A percentile compares a stretch with the other conserved stretches of the same genome.
Evolutionary conservation across 768 basidiomycete genomes (phyloP).

Genomic region (Candolleomyces aberdarensis): DNA sequence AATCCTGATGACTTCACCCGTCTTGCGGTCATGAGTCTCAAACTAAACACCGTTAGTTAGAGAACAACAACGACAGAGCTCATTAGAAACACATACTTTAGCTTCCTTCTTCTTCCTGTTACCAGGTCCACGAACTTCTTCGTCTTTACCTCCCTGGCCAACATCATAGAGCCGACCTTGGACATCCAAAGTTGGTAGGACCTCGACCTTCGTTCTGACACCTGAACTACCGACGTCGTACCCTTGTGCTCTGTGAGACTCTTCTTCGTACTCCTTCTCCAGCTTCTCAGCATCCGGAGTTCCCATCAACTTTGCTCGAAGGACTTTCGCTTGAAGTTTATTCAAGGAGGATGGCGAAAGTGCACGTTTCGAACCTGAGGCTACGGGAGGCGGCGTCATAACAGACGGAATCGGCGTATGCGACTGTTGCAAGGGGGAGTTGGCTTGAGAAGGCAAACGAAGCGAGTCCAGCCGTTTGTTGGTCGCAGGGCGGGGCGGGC

Average conservation of each 20-base stretch:
- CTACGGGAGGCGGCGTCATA: constrained; percentile 64
- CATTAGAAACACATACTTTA: constrained; percentile 41
- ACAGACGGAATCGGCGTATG: constrained; percentile 90
- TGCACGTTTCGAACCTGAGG: constrained; percentile 30
- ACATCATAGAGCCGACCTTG: constrained; percentile 87
- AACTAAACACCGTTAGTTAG: constrained; percentile 43
- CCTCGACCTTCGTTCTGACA: constrained; percentile 65
- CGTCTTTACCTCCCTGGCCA: constrained; percentile 70
- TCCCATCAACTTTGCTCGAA: constrained; percentile 86
- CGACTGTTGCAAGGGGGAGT: constrained; percentile 56
- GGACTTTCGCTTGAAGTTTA: constrained; percentile 87
- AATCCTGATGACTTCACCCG: constrained; percentile 84
- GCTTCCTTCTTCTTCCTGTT: constrained; percentile 82
- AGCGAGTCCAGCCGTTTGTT: constrained; percentile 61
- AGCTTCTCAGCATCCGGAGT: constrained; percentile 72
- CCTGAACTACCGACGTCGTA: constrained; percentile 35
- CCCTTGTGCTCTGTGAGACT: constrained; percentile 50
- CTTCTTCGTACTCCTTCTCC: constrained; percentile 83
- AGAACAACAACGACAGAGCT: constrained; percentile 3
- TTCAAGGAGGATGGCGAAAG: constrained; percentile 82
- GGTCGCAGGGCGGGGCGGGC: constrained; percentile 29
- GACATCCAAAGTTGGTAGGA: constrained; percentile 86
- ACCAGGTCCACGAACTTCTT: constrained; percentile 43
- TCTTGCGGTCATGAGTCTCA: constrained; percentile 87
- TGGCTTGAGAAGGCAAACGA: constrained; percentile 55